These are phyloP conservation scores for Candida morakotiae DNA, from an alignment of 805 yeast species.

Conservation along the genomic window DNA sequence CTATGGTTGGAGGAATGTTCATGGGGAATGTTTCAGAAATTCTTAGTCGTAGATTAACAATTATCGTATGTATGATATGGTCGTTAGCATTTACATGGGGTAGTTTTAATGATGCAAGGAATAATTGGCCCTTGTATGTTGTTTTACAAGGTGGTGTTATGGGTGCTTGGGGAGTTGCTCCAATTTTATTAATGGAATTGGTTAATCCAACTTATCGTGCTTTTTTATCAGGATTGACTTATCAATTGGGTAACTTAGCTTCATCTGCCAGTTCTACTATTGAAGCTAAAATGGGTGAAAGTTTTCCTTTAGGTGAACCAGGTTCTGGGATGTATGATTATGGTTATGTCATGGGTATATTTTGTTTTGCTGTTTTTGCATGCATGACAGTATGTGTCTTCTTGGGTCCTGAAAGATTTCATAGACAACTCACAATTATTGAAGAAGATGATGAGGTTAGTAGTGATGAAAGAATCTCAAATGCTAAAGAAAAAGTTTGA, in stretches of 20 bases:
- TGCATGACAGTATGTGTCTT: constrained; percentile 45
- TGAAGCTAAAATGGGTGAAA: constrained; percentile 58
- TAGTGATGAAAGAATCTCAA: not conserved
- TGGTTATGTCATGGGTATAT: constrained; percentile 61
- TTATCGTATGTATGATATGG: constrained; percentile 27
- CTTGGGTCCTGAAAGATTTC: constrained; percentile 55
- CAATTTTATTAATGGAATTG: constrained; percentile 58
- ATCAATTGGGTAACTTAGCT: constrained; percentile 66
- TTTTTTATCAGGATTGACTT: constrained; percentile 58
- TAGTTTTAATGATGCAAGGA: constrained; percentile 24
- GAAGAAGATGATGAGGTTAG: constrained; percentile 2
- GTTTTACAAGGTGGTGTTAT: constrained; percentile 62
- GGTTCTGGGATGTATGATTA: constrained; percentile 44
- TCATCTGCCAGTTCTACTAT: constrained; percentile 69
- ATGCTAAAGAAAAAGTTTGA: not conserved
- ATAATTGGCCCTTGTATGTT: constrained; percentile 32
- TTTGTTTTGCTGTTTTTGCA: constrained; percentile 59
- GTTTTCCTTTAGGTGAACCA: constrained; percentile 34
- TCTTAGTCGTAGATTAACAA: constrained; percentile 33
- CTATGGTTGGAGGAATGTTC: constrained; percentile 35
- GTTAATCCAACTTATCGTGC: constrained; percentile 62
- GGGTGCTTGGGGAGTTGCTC: constrained; percentile 69
- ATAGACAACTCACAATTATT: constrained; percentile 3
- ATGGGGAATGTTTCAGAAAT: constrained; percentile 43
- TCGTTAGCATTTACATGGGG: constrained; percentile 41